phyloP scores from a whole-genome alignment of 805 yeast species.

The Metschnikowia amazonensis region DNA sequence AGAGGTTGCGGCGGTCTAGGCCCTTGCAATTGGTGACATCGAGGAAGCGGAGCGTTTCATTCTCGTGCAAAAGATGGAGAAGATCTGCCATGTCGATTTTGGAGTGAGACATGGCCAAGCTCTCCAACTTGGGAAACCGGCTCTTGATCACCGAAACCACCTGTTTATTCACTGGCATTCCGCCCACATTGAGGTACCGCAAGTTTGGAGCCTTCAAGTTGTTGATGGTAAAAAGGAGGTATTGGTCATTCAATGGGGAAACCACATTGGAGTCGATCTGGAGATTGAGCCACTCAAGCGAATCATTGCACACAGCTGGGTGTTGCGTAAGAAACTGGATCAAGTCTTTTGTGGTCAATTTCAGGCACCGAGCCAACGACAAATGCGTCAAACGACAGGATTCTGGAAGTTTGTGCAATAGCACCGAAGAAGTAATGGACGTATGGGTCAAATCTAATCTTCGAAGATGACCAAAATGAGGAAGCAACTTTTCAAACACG shows the following conservation, averaged over 20 bases:
- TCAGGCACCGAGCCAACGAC: slow-evolving; percentile 52
- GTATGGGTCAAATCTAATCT: slow-evolving; percentile 82
- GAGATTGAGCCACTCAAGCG: slow-evolving; percentile 62
- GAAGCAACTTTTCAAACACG: slow-evolving; percentile 55
- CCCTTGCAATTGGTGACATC: slow-evolving; percentile 64
- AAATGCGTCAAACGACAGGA: slow-evolving; percentile 67
- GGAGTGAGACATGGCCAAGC: slow-evolving; percentile 42
- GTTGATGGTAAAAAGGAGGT: slow-evolving; percentile 41
- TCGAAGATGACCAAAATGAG: slow-evolving; percentile 52
- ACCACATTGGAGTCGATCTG: slow-evolving; percentile 63
- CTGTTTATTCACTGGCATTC: slow-evolving; percentile 50
- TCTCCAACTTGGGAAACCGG: slow-evolving; percentile 39
- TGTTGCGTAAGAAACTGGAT: slow-evolving; percentile 67
- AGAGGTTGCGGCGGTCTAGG: slow-evolving; percentile 54
- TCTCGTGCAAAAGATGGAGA: slow-evolving; percentile 29
- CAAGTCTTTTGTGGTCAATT: slow-evolving; percentile 67
- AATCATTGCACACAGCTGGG: slow-evolving; percentile 51
- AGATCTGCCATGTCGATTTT: slow-evolving; percentile 36
- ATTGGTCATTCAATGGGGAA: slow-evolving; percentile 51
- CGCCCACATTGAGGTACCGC: slow-evolving; percentile 58
- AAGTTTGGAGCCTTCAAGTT: slow-evolving; percentile 44
- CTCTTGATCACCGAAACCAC: slow-evolving; percentile 37
- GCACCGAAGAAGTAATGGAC: slow-evolving; percentile 60
- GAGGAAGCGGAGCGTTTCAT: slow-evolving; percentile 45
- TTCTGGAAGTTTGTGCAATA: slow-evolving; percentile 49